phyloP scores from a whole-genome alignment of 1,284 basidiomycete genomes.

The Tilletia setariae region DNA sequence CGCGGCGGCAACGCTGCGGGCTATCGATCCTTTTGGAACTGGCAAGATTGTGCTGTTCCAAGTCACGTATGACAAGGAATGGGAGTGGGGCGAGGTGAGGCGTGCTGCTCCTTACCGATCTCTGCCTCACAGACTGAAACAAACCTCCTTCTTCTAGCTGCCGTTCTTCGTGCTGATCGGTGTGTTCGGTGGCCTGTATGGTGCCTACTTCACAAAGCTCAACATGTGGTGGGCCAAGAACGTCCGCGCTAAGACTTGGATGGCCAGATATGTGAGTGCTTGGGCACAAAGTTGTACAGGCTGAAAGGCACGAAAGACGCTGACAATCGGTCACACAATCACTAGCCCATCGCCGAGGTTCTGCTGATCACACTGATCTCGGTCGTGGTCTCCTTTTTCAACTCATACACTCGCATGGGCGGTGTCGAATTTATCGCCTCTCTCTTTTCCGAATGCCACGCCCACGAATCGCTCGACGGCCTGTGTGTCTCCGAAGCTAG shows the following conservation, averaged over 20 bases:
- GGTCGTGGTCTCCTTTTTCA: constrained; percentile 72
- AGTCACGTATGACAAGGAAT: constrained; percentile 93
- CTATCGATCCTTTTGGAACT: constrained; percentile 96
- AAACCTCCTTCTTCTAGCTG: constrained; percentile 15
- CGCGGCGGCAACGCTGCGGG: constrained; percentile 92
- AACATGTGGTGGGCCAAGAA: constrained; percentile 70
- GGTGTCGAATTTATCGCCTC: constrained; percentile 81
- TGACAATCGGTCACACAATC: neutral
- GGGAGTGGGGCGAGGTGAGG: constrained; percentile 66
- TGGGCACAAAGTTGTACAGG: neutral
- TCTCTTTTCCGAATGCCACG: constrained; percentile 51
- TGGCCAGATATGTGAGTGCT: constrained; percentile 25
- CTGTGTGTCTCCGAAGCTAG: constrained; percentile 70
- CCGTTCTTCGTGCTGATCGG: constrained; percentile 80
- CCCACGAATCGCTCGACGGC: constrained; percentile 65
- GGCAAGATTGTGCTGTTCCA: constrained; percentile 98
- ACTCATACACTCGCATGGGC: constrained; percentile 86
- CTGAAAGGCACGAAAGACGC: neutral
- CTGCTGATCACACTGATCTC: constrained; percentile 63
- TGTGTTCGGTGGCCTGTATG: constrained; percentile 74
- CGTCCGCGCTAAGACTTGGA: constrained; percentile 42
- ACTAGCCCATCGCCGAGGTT: constrained; percentile 80
- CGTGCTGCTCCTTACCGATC: constrained; percentile 77
- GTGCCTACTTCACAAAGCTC: constrained; percentile 94
- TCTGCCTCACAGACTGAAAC: neutral